Base-by-base conservation (phyloP, 2,329 filamentous ascomycete species). In the Trichoderma sp. region DNA sequence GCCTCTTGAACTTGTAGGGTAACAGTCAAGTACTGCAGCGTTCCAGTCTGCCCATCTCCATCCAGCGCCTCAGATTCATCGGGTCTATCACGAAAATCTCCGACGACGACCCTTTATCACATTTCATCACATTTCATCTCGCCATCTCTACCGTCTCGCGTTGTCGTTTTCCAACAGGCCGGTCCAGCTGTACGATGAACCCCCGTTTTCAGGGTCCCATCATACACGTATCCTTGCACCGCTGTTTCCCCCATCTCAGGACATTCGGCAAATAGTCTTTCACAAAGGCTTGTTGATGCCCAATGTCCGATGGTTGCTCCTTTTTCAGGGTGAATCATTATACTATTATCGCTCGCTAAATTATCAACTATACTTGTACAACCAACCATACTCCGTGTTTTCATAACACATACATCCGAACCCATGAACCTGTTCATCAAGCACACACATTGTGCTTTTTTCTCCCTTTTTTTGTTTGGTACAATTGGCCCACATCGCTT, bases 171-270 rank as follows among this genome's bases (percentile, higher is more conserved):
- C 65, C 53, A 68, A 43, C 65, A 68, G 34, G 57, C 36, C 18
- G 65, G 65, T 60, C 53, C 36, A 60, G 34, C 65, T 68, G 34
- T 26, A 18, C n/a, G 24, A 47, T 68, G 8, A 67, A 32, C 56
- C 34, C 53, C 65, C 56, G 34, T 32, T 57, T 58, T 58, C 32
- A 58, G 30, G 56, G 36, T 21, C 15, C 24, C 36, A 34, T 60
- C 24, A 57, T 47, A 61, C 65, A 69, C 65, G 36, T 47, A 70
- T 43, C 67, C 67, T 62, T 62, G 67, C 30, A 53, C 57, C 36
- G 67, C 57, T 21, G 28, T 36, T 62, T 61, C 14, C 21, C 21
- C 56, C 56, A 21, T 62, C 21, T 62, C 56, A 51, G 64, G 64
- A 28, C 18, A 43, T 15, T 58, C 18, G 47, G 30, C 64, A 36